Evolutionary conservation across 2,329 filamentous ascomycete species (phyloP), one percentile per base, ranked within the genome.

Genomic region (Cucurbitaria berberidis): DNA sequence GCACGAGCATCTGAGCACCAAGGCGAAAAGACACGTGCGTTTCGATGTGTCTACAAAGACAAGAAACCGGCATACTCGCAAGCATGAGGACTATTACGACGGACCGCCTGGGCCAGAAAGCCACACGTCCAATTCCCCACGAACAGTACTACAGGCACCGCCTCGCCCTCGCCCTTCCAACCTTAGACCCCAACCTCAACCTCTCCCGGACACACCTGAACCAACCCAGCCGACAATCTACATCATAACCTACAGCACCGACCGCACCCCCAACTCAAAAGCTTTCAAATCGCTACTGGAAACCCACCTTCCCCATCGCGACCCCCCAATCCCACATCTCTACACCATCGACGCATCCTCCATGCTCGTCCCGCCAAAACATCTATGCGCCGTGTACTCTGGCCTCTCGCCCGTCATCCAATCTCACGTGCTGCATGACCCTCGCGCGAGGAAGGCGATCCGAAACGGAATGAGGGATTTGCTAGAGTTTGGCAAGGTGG

Each of bases 301-400:
- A n/a, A 45, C 53, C 1, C 59, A 69, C 22, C 29, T 66, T 0
- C 63, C 63, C 2, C 13, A 5, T 4, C 51, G 59, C 11, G 26
- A 34, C 5, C 56, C 50, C 1, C 48, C 48, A 10, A 59, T 64
- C 15, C 57, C 55, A 0, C 62, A 68, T 10, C 54, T 66, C 8
- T 68, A 66, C 57, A 70, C 67, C 16, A 66, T 72, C 24, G 59
- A 62, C 39, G 63, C 61, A 3, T 46, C 50, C 9, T 21, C 15
- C 26, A 53, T 68, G 19, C 49, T 22, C 0, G 60, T 61, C 0
- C 67, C 69, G 1, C 51, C 62, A 0, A 11, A 27, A 0, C 10
- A 36, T 5, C 43, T 70, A 0, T 70, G 67, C 27, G 45, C 27
- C 0, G 18, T 36, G 1, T 71, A 67, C 48, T 69, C 67, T 0